phyloP scores from a whole-genome alignment of 75 land plant genomes.

The Cunninghamia lanceolata region DNA sequence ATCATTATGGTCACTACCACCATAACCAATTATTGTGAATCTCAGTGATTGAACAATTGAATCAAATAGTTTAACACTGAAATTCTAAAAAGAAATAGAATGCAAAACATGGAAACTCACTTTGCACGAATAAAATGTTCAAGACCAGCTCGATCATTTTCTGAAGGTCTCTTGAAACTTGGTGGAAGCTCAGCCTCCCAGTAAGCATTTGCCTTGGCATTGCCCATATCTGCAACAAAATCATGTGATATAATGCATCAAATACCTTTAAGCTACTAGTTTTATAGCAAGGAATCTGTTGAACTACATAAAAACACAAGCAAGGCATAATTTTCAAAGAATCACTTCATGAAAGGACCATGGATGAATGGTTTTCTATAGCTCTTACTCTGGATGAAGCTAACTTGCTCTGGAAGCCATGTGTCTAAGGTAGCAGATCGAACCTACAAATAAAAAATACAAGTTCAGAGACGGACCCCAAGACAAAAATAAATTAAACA shows the following conservation, averaged over 20 bases:
- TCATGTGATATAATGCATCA: not conserved
- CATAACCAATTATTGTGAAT: not conserved
- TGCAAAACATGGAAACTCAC: conserved; percentile 24
- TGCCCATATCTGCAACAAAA: conserved; percentile 60
- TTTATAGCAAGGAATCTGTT: not conserved
- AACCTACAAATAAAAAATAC: conserved; percentile 42
- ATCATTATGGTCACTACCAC: not conserved
- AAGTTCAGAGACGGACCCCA: not conserved
- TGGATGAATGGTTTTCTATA: not conserved
- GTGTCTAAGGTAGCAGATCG: conserved; percentile 89
- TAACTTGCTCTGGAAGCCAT: conserved; percentile 93
- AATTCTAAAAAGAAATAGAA: not conserved
- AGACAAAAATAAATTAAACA: not conserved
- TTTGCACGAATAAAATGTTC: conserved; percentile 75
- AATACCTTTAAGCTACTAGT: not conserved
- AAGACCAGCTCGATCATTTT: conserved; percentile 50
- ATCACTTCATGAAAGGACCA: not conserved
- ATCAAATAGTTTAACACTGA: not conserved
- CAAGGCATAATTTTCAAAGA: conserved; percentile 10
- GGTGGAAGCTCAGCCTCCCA: conserved; percentile 88
- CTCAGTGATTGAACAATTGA: not conserved
- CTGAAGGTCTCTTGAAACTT: conserved; percentile 45
- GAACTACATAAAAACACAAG: conserved; percentile 1
- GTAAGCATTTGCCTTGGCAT: conserved; percentile 64
- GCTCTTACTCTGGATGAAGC: conserved; percentile 68